Evolutionary conservation across 768 basidiomycete species (phyloP), one percentile per base, ranked within the genome.

Genomic region (Dacryopinax primogenitus): DNA sequence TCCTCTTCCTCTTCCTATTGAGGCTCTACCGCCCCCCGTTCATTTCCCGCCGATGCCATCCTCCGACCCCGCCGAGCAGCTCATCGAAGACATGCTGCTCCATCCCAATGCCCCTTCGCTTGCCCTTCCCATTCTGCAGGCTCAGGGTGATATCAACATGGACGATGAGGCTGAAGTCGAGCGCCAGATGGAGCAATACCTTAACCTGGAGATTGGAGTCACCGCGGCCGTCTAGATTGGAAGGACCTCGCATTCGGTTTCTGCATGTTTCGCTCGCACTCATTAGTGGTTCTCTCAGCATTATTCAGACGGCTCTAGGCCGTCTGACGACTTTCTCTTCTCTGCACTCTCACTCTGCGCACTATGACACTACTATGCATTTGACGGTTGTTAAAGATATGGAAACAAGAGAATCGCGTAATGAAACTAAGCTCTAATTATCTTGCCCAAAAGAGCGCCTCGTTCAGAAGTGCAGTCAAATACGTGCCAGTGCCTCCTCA

Each of bases 171-270:
- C 51, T 11, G 51, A 58, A 21, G 51, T 58, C 15, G 51, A 58
- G 51, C 51, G 51, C 13, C 51, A 58, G 51, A 58, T 58, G 51
- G 51, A 32, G 51, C 51, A 58, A 30, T 58, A 58, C 26, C 51
- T 58, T 30, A 58, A 58, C 30, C 26, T 58, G 13, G 51, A 58
- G 21, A 30, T 58, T 6, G 30, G 26, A 15, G 51, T 58, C 30
- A 13, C 51, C 32, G 26, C 51, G 26, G 51, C 13, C 9, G 51
- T 58, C 23, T 58, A 58, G 26, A n/a, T n/a, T n/a, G n/a, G n/a
- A n/a, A n/a, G n/a, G n/a, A n/a, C n/a, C n/a, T n/a, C n/a, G n/a
- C n/a, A n/a, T n/a, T n/a, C n/a, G n/a, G n/a, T n/a, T n/a, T n/a
- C n/a, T n/a, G n/a, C n/a, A n/a, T n/a, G n/a, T n/a, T n/a, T n/a